Base-by-base conservation (phyloP, 768 basidiomycete species). In the Coprinopsis sp. region DNA sequence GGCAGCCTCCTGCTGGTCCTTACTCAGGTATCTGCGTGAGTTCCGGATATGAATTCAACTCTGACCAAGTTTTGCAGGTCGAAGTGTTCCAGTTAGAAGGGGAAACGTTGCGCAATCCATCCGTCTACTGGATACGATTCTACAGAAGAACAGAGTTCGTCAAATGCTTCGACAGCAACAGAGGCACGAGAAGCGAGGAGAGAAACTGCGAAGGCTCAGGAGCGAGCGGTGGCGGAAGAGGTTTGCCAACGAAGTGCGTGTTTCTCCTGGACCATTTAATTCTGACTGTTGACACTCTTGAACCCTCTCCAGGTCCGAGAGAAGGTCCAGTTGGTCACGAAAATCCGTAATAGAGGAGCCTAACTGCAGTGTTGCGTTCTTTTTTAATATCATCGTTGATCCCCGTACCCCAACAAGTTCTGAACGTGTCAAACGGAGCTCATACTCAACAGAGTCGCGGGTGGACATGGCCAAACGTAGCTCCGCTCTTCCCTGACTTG, bases 111-210 rank as follows among this genome's bases (percentile, higher is more conserved):
- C 62, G 2, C 55, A 59, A 2, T 74, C 84, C 2, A 78, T 78
- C 53, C 63, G 53, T 45, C 67, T 59, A 23, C 71, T 90, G 18
- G 72, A 79, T 41, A 51, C 41, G 16, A 77, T 79, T 43, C 65
- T 90, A 29, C 50, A 53, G 37, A 67, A 67, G 25, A 90, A 90
- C 57, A 73, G 63, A 48, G 78, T 91, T 12, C 61, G 68, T 11
- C 55, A 56, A 27, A 78, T 81, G 51, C 63, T 81, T 34, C 67
- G 69, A 42, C 53, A 70, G 55, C 60, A 69, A 34, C 69, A 75
- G 47, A 72, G 90, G 53, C 89, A 91, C 62, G 90, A 90, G 64
- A 88, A 91, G 71, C 84, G 81, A 66, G 88, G 90, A 27, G 77
- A 73, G 50, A 90, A 88, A 63, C 79, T 87, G 51, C 74, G 86